phyloP scores from a whole-genome alignment of 129 eudicot genomes.

The Sambucus nigra region DNA sequence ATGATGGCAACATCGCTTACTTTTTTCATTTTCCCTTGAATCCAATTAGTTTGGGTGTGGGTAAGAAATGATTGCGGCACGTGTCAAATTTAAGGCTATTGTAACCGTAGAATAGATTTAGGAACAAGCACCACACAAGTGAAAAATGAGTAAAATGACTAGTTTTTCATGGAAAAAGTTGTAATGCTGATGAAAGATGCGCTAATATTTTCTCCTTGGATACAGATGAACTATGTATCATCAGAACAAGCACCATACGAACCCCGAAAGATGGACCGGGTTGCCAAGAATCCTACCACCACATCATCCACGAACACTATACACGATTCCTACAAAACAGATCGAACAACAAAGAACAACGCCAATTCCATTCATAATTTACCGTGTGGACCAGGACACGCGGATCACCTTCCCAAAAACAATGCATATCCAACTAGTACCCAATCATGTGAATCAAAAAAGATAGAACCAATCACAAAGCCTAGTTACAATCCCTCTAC shows the following conservation, averaged over 20 bases:
- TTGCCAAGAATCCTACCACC: conserved; percentile 5
- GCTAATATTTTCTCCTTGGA: not conserved
- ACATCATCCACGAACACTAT: conserved; percentile 6
- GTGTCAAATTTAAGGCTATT: no score
- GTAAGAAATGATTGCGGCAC: no score
- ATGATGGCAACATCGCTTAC: no score
- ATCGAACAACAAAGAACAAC: not conserved
- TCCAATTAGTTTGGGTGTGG: no score
- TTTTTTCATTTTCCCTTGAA: no score
- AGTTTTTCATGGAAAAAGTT: no score
- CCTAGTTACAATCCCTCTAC: not conserved
- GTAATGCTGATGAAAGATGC: no score
- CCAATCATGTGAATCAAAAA: conserved; percentile 7
- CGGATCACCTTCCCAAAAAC: conserved; percentile 7
- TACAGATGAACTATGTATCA: conserved; percentile 30
- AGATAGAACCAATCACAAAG: conserved; percentile 13
- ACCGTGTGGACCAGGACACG: not conserved
- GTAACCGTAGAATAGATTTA: no score
- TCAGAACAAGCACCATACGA: conserved; percentile 19
- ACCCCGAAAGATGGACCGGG: conserved; percentile 14
- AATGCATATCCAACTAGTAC: conserved; percentile 1
- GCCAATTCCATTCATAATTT: conserved; percentile 4
- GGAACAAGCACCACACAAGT: no score
- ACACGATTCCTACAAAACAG: conserved; percentile 13
- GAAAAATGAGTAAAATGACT: no score